Conservation (phyloP, 257 asterid genomes). For the Vinca minor region DNA sequence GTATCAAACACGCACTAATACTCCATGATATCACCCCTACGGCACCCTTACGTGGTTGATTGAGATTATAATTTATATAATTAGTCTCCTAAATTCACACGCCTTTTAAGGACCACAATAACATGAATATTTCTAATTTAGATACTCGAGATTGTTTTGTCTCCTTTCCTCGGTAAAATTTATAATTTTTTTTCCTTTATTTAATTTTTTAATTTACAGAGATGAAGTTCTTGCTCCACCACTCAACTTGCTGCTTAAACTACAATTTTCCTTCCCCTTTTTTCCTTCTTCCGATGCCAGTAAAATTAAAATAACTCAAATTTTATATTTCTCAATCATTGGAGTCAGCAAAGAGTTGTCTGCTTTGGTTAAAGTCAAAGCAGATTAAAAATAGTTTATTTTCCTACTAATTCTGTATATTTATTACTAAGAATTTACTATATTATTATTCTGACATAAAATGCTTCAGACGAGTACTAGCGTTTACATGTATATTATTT, state of each 20-base stretch:
- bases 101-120: not conserved
- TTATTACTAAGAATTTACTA: not conserved
- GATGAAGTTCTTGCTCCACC: slow-evolving; percentile 18
- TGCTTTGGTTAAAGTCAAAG: too few relatives aligned
- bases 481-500: too few relatives aligned
- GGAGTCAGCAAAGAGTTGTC: slow-evolving; percentile 21
- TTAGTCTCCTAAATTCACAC: not conserved
- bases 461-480: too few relatives aligned
- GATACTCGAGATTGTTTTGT: slow-evolving; percentile 6
- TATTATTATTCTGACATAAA: slow-evolving; percentile 9
- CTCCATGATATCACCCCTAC: slow-evolving; percentile 15
- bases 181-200: too few relatives aligned
- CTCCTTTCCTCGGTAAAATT: not conserved
- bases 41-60: slow-evolving; percentile 8
- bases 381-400: too few relatives aligned
- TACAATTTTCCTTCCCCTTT: not conserved
- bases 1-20: too few relatives aligned
- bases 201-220: not conserved
- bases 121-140: not conserved
- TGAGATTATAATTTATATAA: too few relatives aligned
- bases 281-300: not conserved
- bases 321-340: slow-evolving; percentile 25
- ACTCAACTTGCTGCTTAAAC: slow-evolving; percentile 6
- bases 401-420: not conserved
- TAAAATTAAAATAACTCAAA: slow-evolving; percentile 6